phyloP scores from a whole-genome alignment of 371 early-diverging fungal genomes.

The Apophysomyces ossiformis region DNA sequence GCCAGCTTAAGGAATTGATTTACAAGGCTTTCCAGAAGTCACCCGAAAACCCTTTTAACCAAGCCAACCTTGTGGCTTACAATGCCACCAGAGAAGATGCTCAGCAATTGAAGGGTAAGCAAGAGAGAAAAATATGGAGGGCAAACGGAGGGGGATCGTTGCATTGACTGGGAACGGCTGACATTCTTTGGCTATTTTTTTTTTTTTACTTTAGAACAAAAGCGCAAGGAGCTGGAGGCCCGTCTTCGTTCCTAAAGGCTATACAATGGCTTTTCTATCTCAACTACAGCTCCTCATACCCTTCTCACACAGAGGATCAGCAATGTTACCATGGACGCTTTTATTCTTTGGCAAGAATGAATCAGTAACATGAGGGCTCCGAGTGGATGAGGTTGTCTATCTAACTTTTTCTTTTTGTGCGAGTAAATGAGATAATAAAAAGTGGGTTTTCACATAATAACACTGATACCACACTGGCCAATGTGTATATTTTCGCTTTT shows the following conservation, averaged over 20 bases:
- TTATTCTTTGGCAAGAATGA: not conserved
- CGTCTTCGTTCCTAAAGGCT: conserved; percentile 34
- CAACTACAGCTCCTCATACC: not conserved
- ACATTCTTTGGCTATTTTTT: not conserved
- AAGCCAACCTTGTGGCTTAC: conserved; percentile 67
- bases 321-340: conserved; percentile 7
- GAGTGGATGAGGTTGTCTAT: not conserved
- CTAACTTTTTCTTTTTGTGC: not conserved
- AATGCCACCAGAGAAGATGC: conserved; percentile 72
- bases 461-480: too few species aligned
- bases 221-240: conserved; percentile 35
- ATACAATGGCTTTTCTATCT: not conserved
- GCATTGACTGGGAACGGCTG: not conserved
- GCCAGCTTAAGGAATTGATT: conserved; percentile 75
- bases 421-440: not conserved
- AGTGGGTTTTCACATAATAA: not conserved
- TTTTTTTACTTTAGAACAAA: conserved; percentile 21
- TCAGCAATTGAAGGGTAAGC: conserved; percentile 42
- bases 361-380: conserved; percentile 7
- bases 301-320: not conserved
- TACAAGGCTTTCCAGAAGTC: conserved; percentile 84
- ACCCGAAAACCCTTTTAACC: conserved; percentile 88
- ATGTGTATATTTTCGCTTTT: too few species aligned
- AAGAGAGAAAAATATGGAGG: not conserved
- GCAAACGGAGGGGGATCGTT: not conserved